Base-by-base conservation (phyloP, 768 basidiomycete genomes). In the Clavaria fumosa region DNA sequence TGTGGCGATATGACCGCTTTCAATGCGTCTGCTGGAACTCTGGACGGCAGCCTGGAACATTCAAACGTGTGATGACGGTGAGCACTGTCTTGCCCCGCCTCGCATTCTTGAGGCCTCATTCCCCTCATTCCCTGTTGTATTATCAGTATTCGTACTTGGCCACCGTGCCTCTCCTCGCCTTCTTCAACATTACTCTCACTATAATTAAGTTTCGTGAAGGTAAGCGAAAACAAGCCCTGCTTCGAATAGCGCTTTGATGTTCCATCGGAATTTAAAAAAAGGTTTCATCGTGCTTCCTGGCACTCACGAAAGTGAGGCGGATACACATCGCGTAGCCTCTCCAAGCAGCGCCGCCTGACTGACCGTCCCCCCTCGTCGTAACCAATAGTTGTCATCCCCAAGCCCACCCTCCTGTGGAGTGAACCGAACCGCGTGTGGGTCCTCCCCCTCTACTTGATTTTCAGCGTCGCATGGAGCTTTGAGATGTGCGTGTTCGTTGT, bases 61-160 rank as follows among this genome's bases (percentile, higher is more conserved):
- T 88, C 69, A 85, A 80, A 58, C 68, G 85, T 35, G 67, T 88
- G 50, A 88, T 88, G 84, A 86, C 80, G 80, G 84, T 50, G 50
- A 74, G 63, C 26, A n/a, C 30, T 21, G 5, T n/a, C 18, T 41
- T 5, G 23, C 14, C 26, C 41, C 31, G 30, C 24, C 22, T 36
- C 9, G 12, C 23, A 11, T 35, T 26, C 10, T 36, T 15, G 32
- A n/a, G n/a, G n/a, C n/a, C n/a, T n/a, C n/a, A n/a, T n/a, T n/a
- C n/a, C n/a, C n/a, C n/a, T n/a, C n/a, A n/a, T n/a, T n/a, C n/a
- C n/a, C n/a, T n/a, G n/a, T n/a, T n/a, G n/a, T n/a, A n/a, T n/a
- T n/a, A n/a, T n/a, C 14, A 20, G 57, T 85, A 85, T 59, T 78
- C 79, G n/a, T 85, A 84, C 52, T 57, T 84, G n/a, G 67, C 61